Conservation (phyloP, 2,329 filamentous ascomycete genomes). For the Fonsecaea erecta region DNA sequence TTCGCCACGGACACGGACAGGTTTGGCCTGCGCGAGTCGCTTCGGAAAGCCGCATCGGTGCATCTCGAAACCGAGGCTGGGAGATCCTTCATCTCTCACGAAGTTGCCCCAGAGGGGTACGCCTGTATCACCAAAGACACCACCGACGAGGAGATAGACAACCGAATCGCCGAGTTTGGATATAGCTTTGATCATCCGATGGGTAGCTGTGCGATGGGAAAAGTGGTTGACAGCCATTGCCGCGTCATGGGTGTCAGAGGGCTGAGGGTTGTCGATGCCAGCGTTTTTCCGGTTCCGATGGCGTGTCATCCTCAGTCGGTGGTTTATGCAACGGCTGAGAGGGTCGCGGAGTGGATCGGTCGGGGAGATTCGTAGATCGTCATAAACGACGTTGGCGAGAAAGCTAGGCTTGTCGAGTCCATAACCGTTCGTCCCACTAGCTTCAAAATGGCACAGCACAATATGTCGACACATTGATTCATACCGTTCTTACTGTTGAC, state of each 20-base stretch:
- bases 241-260: slow-evolving; percentile 40
- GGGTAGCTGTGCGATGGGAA: slow-evolving; percentile 47
- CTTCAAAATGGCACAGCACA: background rate
- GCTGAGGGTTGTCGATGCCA: slow-evolving; percentile 45
- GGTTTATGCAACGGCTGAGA: slow-evolving; percentile 53
- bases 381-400: background rate
- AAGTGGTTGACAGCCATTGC: slow-evolving; percentile 42
- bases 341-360: slow-evolving; percentile 41
- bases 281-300: slow-evolving; percentile 42
- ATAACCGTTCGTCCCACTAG: background rate
- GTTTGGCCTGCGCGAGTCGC: slow-evolving; percentile 14
- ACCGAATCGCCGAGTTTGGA: slow-evolving; percentile 38
- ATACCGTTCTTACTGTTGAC: background rate
- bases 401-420: background rate
- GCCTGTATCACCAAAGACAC: slow-evolving; percentile 16
- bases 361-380: slow-evolving; percentile 15
- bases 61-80: slow-evolving; percentile 33
- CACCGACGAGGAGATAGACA: slow-evolving; percentile 39
- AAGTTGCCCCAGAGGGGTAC: slow-evolving; percentile 18
- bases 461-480: background rate
- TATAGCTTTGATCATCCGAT: slow-evolving; percentile 45
- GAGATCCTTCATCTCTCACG: slow-evolving; percentile 30
- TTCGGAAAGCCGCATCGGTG: slow-evolving; percentile 31
- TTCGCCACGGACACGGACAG: slow-evolving; percentile 39
- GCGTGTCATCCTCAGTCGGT: slow-evolving; percentile 51